A percentile compares a stretch with the other conserved stretches of the same genome.
These are phyloP conservation scores for Geosmithia putterillii DNA, from an alignment of 2,329 filamentous ascomycete species.

Conservation along the genomic window DNA sequence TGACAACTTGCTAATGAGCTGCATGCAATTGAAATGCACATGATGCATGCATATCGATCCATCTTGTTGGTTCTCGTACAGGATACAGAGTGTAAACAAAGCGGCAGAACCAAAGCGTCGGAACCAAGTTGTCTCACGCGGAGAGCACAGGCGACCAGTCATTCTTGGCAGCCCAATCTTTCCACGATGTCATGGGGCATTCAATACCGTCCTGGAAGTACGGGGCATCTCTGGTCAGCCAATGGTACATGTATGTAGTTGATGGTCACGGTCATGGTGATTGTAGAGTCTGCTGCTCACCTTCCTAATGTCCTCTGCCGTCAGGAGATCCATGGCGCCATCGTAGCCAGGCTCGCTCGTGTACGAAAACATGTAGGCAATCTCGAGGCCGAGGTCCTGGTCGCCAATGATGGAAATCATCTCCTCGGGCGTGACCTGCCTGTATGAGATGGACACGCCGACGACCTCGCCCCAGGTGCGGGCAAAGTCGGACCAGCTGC, in stretches of 20 bases:
- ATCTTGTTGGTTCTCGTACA: no score
- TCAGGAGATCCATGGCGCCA: conserved; percentile 29
- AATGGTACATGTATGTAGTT: no score
- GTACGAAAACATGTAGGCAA: conserved; percentile 33
- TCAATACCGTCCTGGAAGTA: conserved; percentile 31
- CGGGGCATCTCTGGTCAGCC: no score
- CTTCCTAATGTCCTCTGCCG: conserved; percentile 27
- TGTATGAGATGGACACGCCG: conserved; percentile 20
- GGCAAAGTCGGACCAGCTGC: conserved; percentile 33
- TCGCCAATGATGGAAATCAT: conserved; percentile 25
- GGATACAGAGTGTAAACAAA: no score
- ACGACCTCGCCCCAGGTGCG: conserved; percentile 25
- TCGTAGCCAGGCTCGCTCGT: conserved; percentile 34
- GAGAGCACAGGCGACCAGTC: conserved; percentile 17
- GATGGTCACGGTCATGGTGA: no score
- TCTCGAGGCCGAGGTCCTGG: conserved; percentile 27
- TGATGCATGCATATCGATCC: no score
- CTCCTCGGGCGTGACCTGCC: conserved; percentile 24
- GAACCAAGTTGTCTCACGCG: not conserved
- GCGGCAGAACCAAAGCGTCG: not conserved
- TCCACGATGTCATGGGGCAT: conserved; percentile 26
- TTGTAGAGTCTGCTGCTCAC: no score
- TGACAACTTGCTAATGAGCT: no score
- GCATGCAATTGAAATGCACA: no score
- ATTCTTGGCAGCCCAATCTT: conserved; percentile 20